These are phyloP conservation scores for Botrytis fabae DNA, from an alignment of 2,329 filamentous ascomycete species.

Conservation along the genomic window DNA sequence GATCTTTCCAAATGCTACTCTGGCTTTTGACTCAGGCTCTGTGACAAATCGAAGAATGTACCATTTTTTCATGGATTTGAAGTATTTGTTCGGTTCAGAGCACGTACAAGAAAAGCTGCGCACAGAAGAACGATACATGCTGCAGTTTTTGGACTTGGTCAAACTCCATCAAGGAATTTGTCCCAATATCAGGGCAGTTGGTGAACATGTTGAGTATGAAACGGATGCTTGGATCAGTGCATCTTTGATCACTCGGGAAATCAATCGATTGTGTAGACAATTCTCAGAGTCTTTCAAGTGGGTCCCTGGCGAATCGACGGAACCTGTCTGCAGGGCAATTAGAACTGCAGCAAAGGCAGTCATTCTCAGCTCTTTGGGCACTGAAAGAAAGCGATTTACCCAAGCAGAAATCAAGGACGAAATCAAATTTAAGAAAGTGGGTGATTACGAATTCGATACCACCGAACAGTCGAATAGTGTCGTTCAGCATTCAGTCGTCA, in stretches of 20 bases:
- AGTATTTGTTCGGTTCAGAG: conserved; percentile 83
- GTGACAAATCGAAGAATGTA: conserved; percentile 95
- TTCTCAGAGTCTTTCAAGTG: conserved; percentile 84
- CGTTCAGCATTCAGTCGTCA: conserved; percentile 66
- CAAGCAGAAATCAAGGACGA: conserved; percentile 87
- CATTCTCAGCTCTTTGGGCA: conserved; percentile 85
- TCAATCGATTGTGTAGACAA: conserved; percentile 87
- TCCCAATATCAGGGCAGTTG: conserved; percentile 86
- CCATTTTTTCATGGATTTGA: conserved; percentile 94
- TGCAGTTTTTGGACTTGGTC: conserved; percentile 93
- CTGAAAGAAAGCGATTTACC: conserved; percentile 82
- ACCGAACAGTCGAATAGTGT: conserved; percentile 35
- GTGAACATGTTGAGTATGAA: conserved; percentile 97
- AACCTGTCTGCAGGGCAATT: conserved; percentile 69
- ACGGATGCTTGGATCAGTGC: conserved; percentile 98
- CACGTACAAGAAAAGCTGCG: conserved; percentile 86
- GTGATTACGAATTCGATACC: conserved; percentile 77
- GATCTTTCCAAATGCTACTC: conserved; percentile 78
- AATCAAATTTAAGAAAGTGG: conserved; percentile 75
- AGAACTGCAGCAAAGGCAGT: conserved; percentile 75
- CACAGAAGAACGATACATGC: conserved; percentile 79
- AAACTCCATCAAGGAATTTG: conserved; percentile 97
- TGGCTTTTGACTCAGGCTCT: conserved; percentile 91
- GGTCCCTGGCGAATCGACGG: conserved; percentile 61
- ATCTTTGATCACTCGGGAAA: conserved; percentile 89